Evolutionary conservation across 2,329 filamentous ascomycete genomes (phyloP).

Genomic region (Thielaviopsis ethacetica): DNA sequence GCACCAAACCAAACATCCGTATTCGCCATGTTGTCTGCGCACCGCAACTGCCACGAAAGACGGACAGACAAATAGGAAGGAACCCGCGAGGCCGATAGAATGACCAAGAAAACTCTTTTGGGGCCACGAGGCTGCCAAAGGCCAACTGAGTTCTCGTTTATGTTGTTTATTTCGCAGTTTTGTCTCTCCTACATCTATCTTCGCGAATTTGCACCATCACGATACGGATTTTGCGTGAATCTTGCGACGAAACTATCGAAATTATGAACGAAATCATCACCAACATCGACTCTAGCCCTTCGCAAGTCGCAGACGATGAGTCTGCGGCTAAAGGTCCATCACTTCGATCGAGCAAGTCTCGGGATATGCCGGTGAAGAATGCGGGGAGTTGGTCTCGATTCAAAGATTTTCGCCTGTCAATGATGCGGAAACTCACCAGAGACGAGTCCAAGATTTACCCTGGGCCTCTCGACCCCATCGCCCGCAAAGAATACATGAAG

Average conservation of each 20-base stretch:
- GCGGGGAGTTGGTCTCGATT: not conserved
- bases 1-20: not conserved
- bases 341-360: not conserved
- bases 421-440: not conserved
- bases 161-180: not conserved
- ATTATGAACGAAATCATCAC: not conserved
- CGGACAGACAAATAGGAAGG: not conserved
- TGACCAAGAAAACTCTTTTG: not conserved
- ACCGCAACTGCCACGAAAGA: not conserved
- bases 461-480: not conserved
- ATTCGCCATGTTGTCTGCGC: not conserved
- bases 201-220: not conserved
- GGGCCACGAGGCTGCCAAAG: not conserved
- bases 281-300: not conserved
- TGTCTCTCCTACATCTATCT: not conserved
- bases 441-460: conserved; percentile 1
- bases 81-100: not conserved
- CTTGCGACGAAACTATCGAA: not conserved
- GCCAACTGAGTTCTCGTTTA: too few relatives aligned
- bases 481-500: not conserved
- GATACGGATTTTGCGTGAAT: not conserved
- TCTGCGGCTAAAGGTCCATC: too few relatives aligned
- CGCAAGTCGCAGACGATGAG: not conserved
- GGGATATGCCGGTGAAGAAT: not conserved
- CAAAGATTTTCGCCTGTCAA: not conserved